Conservation (phyloP, 495 filamentous ascomycete genomes). For the Podospora fimiseda region DNA sequence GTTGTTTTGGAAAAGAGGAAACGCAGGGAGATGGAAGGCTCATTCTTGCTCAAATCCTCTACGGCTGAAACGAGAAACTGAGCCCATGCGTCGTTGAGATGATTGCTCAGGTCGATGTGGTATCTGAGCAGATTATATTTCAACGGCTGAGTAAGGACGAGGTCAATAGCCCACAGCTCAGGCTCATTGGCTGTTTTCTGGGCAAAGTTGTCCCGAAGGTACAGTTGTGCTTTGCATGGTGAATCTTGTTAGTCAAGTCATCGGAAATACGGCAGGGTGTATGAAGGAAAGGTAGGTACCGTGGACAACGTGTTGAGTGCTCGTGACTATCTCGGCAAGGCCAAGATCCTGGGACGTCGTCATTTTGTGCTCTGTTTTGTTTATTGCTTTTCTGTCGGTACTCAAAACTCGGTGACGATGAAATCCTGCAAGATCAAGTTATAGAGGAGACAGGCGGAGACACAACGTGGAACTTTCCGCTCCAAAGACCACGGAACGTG, state of each 20-base stretch:
- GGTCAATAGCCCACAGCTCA: background rate
- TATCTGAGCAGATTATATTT: background rate
- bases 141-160: background rate
- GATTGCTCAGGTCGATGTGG: background rate
- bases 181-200: background rate
- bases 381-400: background rate
- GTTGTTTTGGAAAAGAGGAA: constrained; percentile 8
- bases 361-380: background rate
- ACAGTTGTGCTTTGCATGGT: background rate
- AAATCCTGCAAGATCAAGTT: background rate
- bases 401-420: background rate
- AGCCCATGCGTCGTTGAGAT: background rate
- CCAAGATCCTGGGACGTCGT: background rate
- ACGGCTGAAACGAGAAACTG: background rate
- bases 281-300: background rate
- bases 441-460: background rate
- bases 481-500: too few relatives aligned
- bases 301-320: background rate
- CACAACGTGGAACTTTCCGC: background rate
- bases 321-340: background rate
- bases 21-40: background rate
- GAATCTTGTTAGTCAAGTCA: background rate
- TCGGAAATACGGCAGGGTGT: background rate
- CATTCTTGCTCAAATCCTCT: background rate
- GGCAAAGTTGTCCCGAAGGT: background rate